Base-by-base conservation (phyloP, 768 basidiomycete genomes). In the Phaffia australis region DNA sequence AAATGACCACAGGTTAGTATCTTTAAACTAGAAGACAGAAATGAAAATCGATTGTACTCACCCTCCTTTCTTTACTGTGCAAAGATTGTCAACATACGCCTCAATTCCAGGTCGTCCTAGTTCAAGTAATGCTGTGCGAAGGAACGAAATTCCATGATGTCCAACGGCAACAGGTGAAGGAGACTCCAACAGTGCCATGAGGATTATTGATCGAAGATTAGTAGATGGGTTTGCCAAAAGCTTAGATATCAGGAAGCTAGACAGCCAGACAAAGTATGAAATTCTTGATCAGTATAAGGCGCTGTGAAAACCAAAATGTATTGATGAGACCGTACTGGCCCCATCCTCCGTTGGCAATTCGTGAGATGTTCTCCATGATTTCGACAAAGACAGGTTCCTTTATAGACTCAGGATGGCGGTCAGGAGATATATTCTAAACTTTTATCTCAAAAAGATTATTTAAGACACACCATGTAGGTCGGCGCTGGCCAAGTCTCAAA, bases 71-170 rank as follows among this genome's bases (percentile, higher is more conserved):
- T 66, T 57, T 47, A n/a, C 42, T n/a, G 57, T 55, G 54, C 73
- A 73, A 51, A 75, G 71, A 21, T 71, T 70, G 14, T 74, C 71
- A 21, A 75, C 54, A 64, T 75, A 75, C 56, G 66, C 69, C 18
- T 64, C 56, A 60, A 75, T 68, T 29, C 71, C 69, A 11, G 56
- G 64, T 35, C 70, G 56, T 4, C 72, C 72, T 27, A 71, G 69
- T 56, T 72, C 72, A 27, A 63, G 66, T 14, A 72, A 63, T 58
- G 72, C 71, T n/a, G 72, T 69, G 64, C 73, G 74, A 49, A 72
- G 73, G 64, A 75, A 75, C 32, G 72, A 73, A 60, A 73, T 73
- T 7, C 74, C 74, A 59, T 75, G 73, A 65, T 73, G 73, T 1
- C 73, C 71, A 61, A 71, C 70, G 0, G 73, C 73, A 29, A 74